Base-by-base conservation (phyloP, 1,284 basidiomycete genomes). In the Melampsora larici-populina region DNA sequence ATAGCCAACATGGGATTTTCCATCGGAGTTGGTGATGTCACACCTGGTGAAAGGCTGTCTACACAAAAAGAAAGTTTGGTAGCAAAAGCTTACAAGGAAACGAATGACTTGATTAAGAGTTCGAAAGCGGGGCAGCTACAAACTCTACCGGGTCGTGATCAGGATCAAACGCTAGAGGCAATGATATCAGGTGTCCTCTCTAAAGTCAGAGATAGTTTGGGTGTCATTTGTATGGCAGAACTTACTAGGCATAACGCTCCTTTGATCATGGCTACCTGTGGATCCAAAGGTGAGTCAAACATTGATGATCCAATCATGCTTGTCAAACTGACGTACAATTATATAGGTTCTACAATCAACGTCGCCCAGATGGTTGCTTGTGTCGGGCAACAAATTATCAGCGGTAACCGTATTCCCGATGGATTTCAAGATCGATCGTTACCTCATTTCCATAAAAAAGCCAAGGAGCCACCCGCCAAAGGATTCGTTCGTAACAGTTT, bases 301-400 rank as follows among this genome's bases (percentile, higher is more conserved):
- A 31, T 55, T 15, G 1, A 11, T 48, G 21, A 29, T 68, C 11
- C 66, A 18, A 40, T 67, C 46, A 51, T 11, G 15, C 18, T 69
- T n/a, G 21, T 48, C 40, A 9, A 17, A n/a, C 66, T 69, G 26
- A 51, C 64, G 21, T 8, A n/a, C 6, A 40, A 31, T 46, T 51
- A 24, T 48, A 64, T 48, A 78, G 76, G 96, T 84, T 98, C 96
- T 82, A 93, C 95, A 80, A 97, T 99, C 86, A 99, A 99, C 85
- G 97, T 99, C 78, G 97, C 94, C 17, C 97, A 99, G 86, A 99
- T 99, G 97, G 97, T 99, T 78, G 97, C 97, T 81, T 97, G 95
- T 89, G 97, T 99, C 81, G 97, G 97, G 13, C 97, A 99, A 84
- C 97, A 99, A 83, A 98, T 99, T 85, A 99, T 99, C 81, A 90